Conservation (phyloP, 129 eudicot species). For the Centaurea solstitialis region DNA sequence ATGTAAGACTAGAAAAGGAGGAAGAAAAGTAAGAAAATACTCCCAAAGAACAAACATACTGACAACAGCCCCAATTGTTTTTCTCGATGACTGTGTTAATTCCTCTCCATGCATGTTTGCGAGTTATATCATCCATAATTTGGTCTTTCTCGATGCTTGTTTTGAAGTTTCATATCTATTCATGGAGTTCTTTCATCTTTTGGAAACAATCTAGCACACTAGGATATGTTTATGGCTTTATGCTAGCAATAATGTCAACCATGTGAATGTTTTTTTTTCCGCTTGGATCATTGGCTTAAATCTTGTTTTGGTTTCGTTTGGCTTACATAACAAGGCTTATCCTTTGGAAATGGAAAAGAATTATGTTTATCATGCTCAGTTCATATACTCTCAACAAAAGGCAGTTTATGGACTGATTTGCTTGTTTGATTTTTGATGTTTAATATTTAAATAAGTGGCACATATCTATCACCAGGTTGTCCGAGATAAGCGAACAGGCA, state of each 20-base stretch:
- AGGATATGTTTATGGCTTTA: neutral
- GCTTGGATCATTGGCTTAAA: neutral
- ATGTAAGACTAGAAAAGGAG: neutral
- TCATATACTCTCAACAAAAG: neutral
- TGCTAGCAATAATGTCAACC: neutral
- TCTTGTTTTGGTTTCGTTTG: neutral
- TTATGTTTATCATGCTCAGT: too few species aligned
- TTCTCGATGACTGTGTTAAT: too few species aligned
- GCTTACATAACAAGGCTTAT: neutral
- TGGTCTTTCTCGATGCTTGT: neutral
- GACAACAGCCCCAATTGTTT: too few species aligned
- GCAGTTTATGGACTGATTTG: neutral
- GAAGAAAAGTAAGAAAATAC: too few species aligned
- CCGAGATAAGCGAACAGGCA: slow-evolving; percentile 94
- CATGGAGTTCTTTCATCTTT: neutral
- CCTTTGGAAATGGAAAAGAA: neutral
- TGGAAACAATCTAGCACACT: neutral
- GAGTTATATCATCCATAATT: neutral
- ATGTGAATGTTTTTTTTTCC: neutral
- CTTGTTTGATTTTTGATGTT: neutral
- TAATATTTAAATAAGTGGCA: neutral
- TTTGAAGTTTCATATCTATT: neutral
- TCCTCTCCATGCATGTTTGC: neutral
- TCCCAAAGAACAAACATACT: too few species aligned
- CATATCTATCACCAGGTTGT: slow-evolving; percentile 52